Base-by-base conservation (phyloP, 192 early-diverging fungal genomes). In the Kappamyces sp. region DNA sequence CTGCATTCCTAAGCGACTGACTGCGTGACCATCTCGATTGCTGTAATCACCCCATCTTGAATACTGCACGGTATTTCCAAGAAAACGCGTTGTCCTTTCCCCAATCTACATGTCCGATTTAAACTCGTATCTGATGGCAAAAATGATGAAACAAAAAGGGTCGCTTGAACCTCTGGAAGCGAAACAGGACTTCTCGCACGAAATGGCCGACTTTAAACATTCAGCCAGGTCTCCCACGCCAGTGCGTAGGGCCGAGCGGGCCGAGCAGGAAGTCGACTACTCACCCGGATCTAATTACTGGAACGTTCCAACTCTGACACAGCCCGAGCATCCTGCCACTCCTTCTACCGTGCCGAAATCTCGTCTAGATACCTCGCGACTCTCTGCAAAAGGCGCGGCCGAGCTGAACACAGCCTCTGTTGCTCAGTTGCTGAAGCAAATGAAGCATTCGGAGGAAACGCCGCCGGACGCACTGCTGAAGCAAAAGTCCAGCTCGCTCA, bases 201-300 rank as follows among this genome's bases (percentile, higher is more conserved):
- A 35, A 57, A 53, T 53, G 38, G 31, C 38, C 41, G 2, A 57
- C 41, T 44, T 1, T 31, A 57, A 44, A 57, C 41, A 57, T 57
- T 12, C 55, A 57, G 31, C 12, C 31, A 35, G 38, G 47, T 3
- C 55, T 44, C 41, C 34, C 10, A 40, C 51, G 38, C n/a, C n/a
- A 5, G 38, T 36, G 41, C 38, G 38, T 40, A 12, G 41, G 41
- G 41, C 12, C 51, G n/a, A 7, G 32, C 5, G 5, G 39, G 5
- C 55, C 41, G 31, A 5, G 32, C 6, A 57, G 8, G 55, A 57
- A 15, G 55, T 44, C 31, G 55, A 57, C 34, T 57, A 57, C 33
- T 57, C 55, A 44, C 32, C 37, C 34, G 55, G 55, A 36, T 57
- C 55, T 2, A 40, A 57, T 41, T 57, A 44, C 55, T 57, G 55